Conservation (phyloP, 768 basidiomycete species). For the Cyathus striatus region DNA sequence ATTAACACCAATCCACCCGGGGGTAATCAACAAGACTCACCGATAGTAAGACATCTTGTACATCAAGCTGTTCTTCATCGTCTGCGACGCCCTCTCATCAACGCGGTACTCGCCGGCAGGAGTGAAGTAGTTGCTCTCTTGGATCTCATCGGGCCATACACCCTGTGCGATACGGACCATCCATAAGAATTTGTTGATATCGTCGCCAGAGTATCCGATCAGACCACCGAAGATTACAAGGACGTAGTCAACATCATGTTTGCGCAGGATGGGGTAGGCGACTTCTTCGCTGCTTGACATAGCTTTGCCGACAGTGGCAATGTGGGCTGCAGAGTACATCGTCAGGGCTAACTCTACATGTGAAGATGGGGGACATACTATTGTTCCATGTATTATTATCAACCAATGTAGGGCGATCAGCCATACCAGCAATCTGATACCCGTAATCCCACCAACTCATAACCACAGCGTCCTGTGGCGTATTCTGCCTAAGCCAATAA, state of each 20-base stretch:
- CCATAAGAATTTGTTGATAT: slow-evolving; percentile 99
- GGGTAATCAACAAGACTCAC: too few species aligned
- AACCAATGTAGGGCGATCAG: slow-evolving; percentile 91
- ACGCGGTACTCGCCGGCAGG: slow-evolving; percentile 89
- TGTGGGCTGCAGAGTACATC: slow-evolving; percentile 60
- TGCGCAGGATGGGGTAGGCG: slow-evolving; percentile 93
- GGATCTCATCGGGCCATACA: slow-evolving; percentile 97
- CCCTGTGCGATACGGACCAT: slow-evolving; percentile 95
- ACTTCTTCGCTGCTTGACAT: slow-evolving; percentile 94
- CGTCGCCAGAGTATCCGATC: slow-evolving; percentile 95
- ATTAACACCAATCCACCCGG: too few species aligned
- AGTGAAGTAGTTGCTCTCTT: slow-evolving; percentile 93
- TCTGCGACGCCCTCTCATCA: slow-evolving; percentile 74
- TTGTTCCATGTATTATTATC: slow-evolving; percentile 99
- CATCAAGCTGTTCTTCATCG: slow-evolving; percentile 97
- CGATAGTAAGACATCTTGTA: slow-evolving; percentile 99
- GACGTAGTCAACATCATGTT: slow-evolving; percentile 97
- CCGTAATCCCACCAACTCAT: slow-evolving; percentile 99
- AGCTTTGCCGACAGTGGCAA: slow-evolving; percentile 97
- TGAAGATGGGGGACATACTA: slow-evolving; percentile 48
- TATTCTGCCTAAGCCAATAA: slow-evolving; percentile 97
- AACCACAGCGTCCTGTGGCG: slow-evolving; percentile 84
- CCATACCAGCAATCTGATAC: slow-evolving; percentile 99
- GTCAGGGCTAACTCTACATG: slow-evolving; percentile 4
- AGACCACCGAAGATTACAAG: slow-evolving; percentile 97